Percentiles rank a stretch among this genome's conserved stretches.
phyloP scores from a whole-genome alignment of 2,329 filamentous ascomycete genomes.

The Aaosphaeria pasadenensis region DNA sequence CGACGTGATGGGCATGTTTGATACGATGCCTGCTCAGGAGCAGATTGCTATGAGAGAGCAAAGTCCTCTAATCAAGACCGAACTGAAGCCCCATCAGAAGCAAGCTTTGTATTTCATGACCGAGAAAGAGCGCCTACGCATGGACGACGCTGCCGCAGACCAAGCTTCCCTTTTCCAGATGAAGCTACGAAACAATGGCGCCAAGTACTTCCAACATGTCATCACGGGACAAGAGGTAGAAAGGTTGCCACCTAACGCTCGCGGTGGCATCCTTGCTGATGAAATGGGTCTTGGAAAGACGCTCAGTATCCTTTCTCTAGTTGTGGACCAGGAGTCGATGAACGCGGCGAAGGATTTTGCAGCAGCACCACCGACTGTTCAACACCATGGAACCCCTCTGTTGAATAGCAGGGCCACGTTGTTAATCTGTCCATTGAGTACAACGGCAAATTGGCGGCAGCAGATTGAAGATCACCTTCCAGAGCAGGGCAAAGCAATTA shows the following conservation, averaged over 20 bases:
- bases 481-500: slow-evolving; percentile 53
- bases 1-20: slow-evolving; percentile 84
- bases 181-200: slow-evolving; percentile 54
- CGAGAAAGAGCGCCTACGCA: slow-evolving; percentile 66
- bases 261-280: slow-evolving; percentile 50
- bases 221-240: slow-evolving; percentile 62
- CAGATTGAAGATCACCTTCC: slow-evolving; percentile 82
- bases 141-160: slow-evolving; percentile 58
- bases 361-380: slow-evolving; percentile 43
- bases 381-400: slow-evolving; percentile 18
- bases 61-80: slow-evolving; percentile 58
- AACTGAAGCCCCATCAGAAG: slow-evolving; percentile 80
- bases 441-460: slow-evolving; percentile 90
- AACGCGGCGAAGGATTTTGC: slow-evolving; percentile 63
- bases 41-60: slow-evolving; percentile 73
- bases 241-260: slow-evolving; percentile 32
- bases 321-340: slow-evolving; percentile 58
- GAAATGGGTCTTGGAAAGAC: slow-evolving; percentile 54
- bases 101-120: slow-evolving; percentile 87
- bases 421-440: slow-evolving; percentile 84
- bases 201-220: slow-evolving; percentile 72
- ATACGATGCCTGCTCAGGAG: slow-evolving; percentile 73
- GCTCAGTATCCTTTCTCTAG: slow-evolving; percentile 76
- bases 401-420: slow-evolving; percentile 77
- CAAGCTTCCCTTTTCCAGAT: slow-evolving; percentile 77